phyloP scores from a whole-genome alignment of 495 filamentous ascomycete species.

The Xylaria flabelliformis region DNA sequence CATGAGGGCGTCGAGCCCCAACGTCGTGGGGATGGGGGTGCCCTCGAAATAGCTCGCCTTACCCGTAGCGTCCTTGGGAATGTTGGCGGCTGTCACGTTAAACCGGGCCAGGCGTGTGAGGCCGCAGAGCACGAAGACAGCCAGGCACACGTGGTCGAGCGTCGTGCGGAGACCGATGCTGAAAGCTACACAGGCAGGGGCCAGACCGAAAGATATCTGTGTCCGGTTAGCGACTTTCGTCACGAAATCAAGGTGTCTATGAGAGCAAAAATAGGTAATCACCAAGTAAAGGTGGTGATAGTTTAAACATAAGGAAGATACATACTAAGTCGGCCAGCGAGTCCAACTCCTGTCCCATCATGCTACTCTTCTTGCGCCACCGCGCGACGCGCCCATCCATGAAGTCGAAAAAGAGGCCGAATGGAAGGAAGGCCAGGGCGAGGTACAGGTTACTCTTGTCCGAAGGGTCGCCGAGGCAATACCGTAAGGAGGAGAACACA shows the following conservation, averaged over 20 bases:
- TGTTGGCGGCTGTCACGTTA: conserved; percentile 84
- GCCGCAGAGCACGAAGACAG: conserved; percentile 94
- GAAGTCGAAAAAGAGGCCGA: conserved; percentile 97
- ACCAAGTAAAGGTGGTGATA: neutral
- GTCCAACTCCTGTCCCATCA: conserved; percentile 98
- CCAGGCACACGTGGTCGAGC: conserved; percentile 81
- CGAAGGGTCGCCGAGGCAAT: conserved; percentile 78
- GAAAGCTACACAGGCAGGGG: conserved; percentile 87
- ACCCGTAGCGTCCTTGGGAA: conserved; percentile 89
- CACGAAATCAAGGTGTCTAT: neutral
- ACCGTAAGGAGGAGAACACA: conserved; percentile 93
- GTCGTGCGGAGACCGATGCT: conserved; percentile 87
- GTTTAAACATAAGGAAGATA: neutral
- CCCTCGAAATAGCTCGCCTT: conserved; percentile 97
- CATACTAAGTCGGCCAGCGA: conserved; percentile 94
- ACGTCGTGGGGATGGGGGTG: conserved; percentile 90
- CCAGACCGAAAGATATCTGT: conserved; percentile 94
- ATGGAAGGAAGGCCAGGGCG: conserved; percentile 87
- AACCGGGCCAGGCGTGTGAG: conserved; percentile 93
- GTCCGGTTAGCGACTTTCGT: conserved; percentile 19
- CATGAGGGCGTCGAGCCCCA: conserved; percentile 83
- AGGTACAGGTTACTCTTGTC: conserved; percentile 72
- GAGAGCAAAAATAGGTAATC: neutral
- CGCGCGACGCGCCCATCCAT: conserved; percentile 96
- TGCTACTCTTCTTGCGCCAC: conserved; percentile 91